Conservation (phyloP, 2,329 filamentous ascomycete species). For the Neopestalotiopsis sp. region DNA sequence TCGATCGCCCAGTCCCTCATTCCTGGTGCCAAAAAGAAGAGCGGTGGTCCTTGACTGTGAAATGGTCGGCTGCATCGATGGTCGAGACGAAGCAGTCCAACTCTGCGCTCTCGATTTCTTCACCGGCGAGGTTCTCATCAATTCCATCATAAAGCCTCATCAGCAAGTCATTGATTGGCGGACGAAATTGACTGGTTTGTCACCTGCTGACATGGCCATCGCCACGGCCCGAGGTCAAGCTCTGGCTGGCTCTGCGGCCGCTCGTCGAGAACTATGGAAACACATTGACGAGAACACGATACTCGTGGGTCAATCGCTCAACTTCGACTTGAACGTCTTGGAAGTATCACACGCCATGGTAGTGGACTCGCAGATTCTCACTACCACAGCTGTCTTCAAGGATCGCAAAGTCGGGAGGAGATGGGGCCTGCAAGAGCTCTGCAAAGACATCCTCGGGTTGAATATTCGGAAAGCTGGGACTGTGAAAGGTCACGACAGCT, state of each 20-base stretch:
- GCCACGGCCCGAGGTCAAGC: conserved; percentile 35
- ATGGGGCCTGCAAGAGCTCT: not conserved
- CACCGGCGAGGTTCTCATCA: conserved; percentile 46
- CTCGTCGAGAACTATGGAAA: conserved; percentile 44
- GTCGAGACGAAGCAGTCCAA: conserved; percentile 4
- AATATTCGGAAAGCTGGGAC: not conserved
- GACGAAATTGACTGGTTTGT: conserved; percentile 43
- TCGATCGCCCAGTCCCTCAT: not conserved
- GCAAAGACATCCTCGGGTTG: not conserved
- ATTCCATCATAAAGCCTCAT: conserved; percentile 41
- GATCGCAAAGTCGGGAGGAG: not conserved
- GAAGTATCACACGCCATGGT: not conserved
- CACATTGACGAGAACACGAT: conserved; percentile 46
- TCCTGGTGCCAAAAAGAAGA: not conserved
- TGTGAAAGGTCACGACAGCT: not conserved
- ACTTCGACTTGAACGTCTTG: conserved; percentile 46
- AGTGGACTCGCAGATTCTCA: not conserved
- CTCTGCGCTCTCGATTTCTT: conserved; percentile 43
- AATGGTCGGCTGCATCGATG: conserved; percentile 40
- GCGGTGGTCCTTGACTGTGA: conserved; percentile 49
- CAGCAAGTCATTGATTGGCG: conserved; percentile 40
- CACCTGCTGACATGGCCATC: conserved; percentile 29
- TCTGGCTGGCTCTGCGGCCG: conserved; percentile 43
- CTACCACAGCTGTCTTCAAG: not conserved
- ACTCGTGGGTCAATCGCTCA: conserved; percentile 48